Conservation (phyloP, 441 rosid genomes). For the Iberis amara region DNA sequence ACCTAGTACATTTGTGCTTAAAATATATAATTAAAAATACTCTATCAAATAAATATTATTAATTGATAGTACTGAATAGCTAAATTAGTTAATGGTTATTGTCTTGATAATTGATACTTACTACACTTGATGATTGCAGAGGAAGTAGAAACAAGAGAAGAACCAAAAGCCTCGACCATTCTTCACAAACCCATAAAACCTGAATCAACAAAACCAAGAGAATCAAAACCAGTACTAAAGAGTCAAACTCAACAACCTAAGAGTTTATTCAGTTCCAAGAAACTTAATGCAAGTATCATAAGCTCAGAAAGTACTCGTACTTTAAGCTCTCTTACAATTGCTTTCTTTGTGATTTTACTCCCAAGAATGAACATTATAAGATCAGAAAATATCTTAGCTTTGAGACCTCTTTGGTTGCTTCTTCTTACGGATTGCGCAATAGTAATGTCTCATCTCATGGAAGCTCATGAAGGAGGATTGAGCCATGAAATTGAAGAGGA, state of each 20-base stretch:
- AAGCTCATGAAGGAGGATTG: conserved; percentile 25
- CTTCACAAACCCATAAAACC: conserved; percentile 19
- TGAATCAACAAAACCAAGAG: conserved; percentile 22
- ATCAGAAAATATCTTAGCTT: conserved; percentile 37
- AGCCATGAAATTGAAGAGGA: conserved; percentile 34
- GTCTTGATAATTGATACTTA: no score
- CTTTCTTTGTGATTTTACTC: conserved; percentile 45
- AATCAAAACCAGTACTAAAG: conserved; percentile 15
- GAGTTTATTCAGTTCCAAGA: conserved; percentile 45
- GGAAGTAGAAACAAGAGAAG: conserved; percentile 12
- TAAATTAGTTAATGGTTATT: not conserved
- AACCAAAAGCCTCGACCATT: conserved; percentile 10
- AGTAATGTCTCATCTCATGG: conserved; percentile 38
- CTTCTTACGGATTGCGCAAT: conserved; percentile 52
- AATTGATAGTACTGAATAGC: not conserved
- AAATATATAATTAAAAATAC: no score
- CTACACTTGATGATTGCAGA: not conserved
- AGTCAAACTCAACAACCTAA: conserved; percentile 25
- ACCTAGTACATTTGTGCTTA: no score
- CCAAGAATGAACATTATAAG: conserved; percentile 36
- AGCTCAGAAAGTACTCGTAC: conserved; percentile 52
- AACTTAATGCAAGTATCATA: conserved; percentile 48
- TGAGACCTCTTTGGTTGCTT: conserved; percentile 61
- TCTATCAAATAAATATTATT: not conserved
- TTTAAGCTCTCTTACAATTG: conserved; percentile 49